phyloP scores from a whole-genome alignment of 2,329 filamentous ascomycete species.

The Cryoendolithus antarcticus region DNA sequence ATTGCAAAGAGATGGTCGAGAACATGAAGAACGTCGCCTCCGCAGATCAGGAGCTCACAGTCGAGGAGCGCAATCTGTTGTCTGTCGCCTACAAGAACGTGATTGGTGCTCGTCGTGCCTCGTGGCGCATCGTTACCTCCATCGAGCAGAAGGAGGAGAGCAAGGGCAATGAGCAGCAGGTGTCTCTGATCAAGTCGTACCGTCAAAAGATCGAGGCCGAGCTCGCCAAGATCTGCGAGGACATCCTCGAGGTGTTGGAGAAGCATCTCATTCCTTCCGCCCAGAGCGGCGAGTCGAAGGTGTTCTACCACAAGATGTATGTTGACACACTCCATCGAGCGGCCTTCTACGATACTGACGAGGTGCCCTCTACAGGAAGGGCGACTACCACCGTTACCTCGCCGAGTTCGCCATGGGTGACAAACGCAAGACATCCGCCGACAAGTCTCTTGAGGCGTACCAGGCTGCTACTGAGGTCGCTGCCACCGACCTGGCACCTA shows the following conservation, averaged over 20 bases:
- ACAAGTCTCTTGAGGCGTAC: slow-evolving; percentile 93
- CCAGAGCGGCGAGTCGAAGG: slow-evolving; percentile 93
- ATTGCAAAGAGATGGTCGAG: slow-evolving; percentile 84
- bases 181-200: slow-evolving; percentile 91
- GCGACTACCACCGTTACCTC: slow-evolving; percentile 97
- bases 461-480: slow-evolving; percentile 87
- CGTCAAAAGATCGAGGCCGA: slow-evolving; percentile 96
- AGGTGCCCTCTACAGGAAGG: slow-evolving; percentile 57
- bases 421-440: slow-evolving; percentile 87
- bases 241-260: slow-evolving; percentile 91
- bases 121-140: slow-evolving; percentile 95
- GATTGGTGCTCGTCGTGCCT: slow-evolving; percentile 89
- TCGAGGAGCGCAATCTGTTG: slow-evolving; percentile 94
- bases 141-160: slow-evolving; percentile 99
- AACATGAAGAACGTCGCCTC: slow-evolving; percentile 99
- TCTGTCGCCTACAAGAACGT: slow-evolving; percentile 99
- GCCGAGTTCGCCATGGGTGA: slow-evolving; percentile 93
- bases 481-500: slow-evolving; percentile 76
- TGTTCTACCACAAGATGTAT: slow-evolving; percentile 99
- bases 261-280: slow-evolving; percentile 88
- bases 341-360: slow-evolving; percentile 1
- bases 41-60: slow-evolving; percentile 52
- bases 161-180: slow-evolving; percentile 90
- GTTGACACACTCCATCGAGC: slow-evolving; percentile 18
- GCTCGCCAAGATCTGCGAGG: slow-evolving; percentile 94